Base-by-base conservation (phyloP, 1,284 basidiomycete species). In the Ceratobasidium sp. region DNA sequence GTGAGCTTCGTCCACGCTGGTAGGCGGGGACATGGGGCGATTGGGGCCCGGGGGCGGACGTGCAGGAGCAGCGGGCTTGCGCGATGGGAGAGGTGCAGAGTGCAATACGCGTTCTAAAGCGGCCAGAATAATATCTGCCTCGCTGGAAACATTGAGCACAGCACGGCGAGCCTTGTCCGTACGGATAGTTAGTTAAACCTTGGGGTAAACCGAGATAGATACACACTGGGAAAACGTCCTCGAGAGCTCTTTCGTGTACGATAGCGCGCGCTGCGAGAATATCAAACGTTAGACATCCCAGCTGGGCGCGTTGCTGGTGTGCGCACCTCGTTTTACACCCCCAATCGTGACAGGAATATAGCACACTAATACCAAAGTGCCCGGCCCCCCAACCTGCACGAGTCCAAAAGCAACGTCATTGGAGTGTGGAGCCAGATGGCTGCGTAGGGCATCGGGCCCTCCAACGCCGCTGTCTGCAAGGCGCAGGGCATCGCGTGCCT, bases 401-500 rank as follows among this genome's bases (percentile, higher is more conserved):
- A 69, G n/a, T 21, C 33, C 51, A 25, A 69, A 69, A 14, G 14
- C 23, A 23, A 69, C 64, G 23, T 69, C 64, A 11, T 21, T 58
- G 3, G 51, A 56, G 18, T 69, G 23, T 33, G 30, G 38, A 18
- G 4, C 33, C 23, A 69, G 9, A 16, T 58, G 53, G 12, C 36
- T 36, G 12, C 64, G 64, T 38, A 58, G n/a, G 1, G n/a, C 28
- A 11, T 69, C 38, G 21, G 51, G 64, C 18, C 64, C 64, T n/a
- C 64, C 64, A 30, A n/a, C 21, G 21, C 64, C 64, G 40, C 64
- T 69, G 64, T 46, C 64, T 11, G 40, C 38, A 16, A 69, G 64
- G 53, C 53, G 53, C 1, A 69, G 64, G 64, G 64, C 64, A 58
- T 69, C 64, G 64, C 64, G 64, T 69, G 64, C 64, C 64, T 69